phyloP scores from a whole-genome alignment of 306 rosid species.

The Notholithocarpus densiflorus region DNA sequence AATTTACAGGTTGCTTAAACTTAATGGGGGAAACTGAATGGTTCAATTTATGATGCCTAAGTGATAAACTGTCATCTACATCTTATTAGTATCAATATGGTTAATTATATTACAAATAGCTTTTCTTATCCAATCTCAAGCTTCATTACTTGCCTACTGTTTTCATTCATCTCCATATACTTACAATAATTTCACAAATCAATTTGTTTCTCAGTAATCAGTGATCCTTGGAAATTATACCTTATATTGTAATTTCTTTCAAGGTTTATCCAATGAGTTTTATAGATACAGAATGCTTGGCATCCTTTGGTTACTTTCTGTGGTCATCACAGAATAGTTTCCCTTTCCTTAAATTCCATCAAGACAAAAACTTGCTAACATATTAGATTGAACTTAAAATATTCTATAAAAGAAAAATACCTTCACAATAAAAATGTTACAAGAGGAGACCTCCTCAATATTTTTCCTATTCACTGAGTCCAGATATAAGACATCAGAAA shows the following conservation, averaged over 20 bases:
- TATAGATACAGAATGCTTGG: not conserved
- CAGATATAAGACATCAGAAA: constrained; percentile 79
- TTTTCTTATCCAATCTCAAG: not conserved
- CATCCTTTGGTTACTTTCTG: not conserved
- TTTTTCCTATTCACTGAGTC: constrained; percentile 59
- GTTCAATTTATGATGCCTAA: not conserved
- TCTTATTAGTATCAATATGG: not conserved
- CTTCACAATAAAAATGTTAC: constrained; percentile 79
- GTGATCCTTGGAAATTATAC: not conserved
- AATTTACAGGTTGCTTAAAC: not conserved
- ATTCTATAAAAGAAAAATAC: constrained; percentile 24
- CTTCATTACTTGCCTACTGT: not conserved
- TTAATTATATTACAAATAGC: not conserved
- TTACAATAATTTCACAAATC: not conserved
- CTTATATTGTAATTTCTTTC: not conserved
- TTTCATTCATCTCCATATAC: not conserved
- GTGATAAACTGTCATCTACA: not conserved
- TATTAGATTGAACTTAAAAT: not conserved
- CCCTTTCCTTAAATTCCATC: not conserved
- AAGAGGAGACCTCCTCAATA: constrained; percentile 91
- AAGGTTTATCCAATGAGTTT: not conserved
- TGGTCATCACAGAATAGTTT: not conserved
- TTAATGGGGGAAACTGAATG: not conserved
- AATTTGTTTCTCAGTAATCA: not conserved
- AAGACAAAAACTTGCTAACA: not conserved